A percentile compares a stretch with the other conserved stretches of the same genome.
These are phyloP conservation scores for Monilinia aucupariae DNA, from an alignment of 2,329 filamentous ascomycete species.

Conservation along the genomic window DNA sequence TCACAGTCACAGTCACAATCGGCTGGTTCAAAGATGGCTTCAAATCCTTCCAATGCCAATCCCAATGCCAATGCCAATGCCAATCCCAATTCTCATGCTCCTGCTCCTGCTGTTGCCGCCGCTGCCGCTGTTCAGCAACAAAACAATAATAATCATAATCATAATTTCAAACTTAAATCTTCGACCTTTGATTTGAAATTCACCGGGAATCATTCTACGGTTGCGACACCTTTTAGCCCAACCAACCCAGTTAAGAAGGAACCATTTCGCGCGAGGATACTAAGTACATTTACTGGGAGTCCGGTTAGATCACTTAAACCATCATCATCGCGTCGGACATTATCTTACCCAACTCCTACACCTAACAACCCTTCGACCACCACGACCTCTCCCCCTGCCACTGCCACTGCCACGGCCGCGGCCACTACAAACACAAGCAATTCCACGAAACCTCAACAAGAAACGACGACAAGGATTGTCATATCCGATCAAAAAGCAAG, in stretches of 20 bases:
- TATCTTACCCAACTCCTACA: conserved; percentile 16
- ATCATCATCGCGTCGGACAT: conserved; percentile 14
- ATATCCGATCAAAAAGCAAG: conserved; percentile 11
- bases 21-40: conserved; percentile 3
- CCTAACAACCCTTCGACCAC: conserved; percentile 1
- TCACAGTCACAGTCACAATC: background rate
- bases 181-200: conserved; percentile 18
- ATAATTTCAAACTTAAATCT: conserved; percentile 18
- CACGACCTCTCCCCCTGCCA: background rate
- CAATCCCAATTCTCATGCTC: background rate
- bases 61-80: background rate
- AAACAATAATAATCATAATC: background rate
- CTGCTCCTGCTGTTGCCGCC: background rate
- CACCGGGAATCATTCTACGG: conserved; percentile 15
- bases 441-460: conserved; percentile 1
- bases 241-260: conserved; percentile 15
- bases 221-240: conserved; percentile 14
- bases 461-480: background rate
- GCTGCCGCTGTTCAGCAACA: background rate
- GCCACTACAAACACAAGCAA: background rate
- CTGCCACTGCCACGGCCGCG: background rate
- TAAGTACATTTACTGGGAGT: conserved; percentile 12
- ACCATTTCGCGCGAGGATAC: conserved; percentile 10
- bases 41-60: background rate
- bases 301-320: conserved; percentile 11